Base-by-base conservation (phyloP, 805 yeast genomes). In the Saccharomyces kudriavzevii region DNA sequence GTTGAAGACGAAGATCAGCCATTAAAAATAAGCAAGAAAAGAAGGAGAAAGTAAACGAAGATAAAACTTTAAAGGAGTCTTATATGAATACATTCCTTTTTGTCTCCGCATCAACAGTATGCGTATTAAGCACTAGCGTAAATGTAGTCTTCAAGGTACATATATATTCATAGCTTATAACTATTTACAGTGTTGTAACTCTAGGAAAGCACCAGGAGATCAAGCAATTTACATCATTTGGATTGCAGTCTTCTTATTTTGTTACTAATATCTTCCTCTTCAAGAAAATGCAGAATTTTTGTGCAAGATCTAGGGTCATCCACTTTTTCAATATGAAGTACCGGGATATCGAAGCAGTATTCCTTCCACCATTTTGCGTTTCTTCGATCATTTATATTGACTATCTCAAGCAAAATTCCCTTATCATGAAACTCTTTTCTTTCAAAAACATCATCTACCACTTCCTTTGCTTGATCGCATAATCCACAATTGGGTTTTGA, bases 301-400 rank as follows among this genome's bases (percentile, higher is more conserved):
- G 77, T 75, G 2, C 83, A 77, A 48, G 77, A 73, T 31, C 62
- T 70, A 50, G 76, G 77, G 5, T 65, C 67, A 5, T 49, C 40
- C 0, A 64, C 70, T 54, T 82, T 72, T 59, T 83, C 84, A 8
- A 87, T 74, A 64, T 87, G 91, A 45, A 87, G 63, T 0, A 87
- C 95, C 0, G 95, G 95, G 5, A 87, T 85, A 63, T 87, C 95
- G 64, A 82, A 85, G 60, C 90, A 81, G 59, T 86, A 87, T 56
- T 76, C 74, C 50, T 85, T 87, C 76, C 83, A 85, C 84, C 89
- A 85, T 49, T 75, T 72, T 49, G 77, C 72, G 61, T 86, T 83
- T 51, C 77, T 77, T 0, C 82, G 81, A 27, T 75, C 72, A 66
- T 79, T 79, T 30, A 87, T 86, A 63, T 87, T 87, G 3, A 84